Percentiles rank a stretch among this genome's conserved stretches.
Conservation (phyloP, 257 asterid species). For the Nicotiana tabacum region DNA sequence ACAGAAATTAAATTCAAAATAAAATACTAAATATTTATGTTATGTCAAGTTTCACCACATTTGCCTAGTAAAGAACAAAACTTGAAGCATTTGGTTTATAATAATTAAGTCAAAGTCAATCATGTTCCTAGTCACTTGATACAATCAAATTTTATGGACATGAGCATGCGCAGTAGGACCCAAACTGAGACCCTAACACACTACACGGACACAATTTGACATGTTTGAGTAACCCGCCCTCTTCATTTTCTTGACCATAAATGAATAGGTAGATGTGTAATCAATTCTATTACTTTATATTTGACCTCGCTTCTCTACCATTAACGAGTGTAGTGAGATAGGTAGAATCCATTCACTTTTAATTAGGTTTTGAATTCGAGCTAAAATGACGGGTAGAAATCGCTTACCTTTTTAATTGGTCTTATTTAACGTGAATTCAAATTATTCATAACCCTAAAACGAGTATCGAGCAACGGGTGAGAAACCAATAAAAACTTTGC, state of each 20-base stretch:
- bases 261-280: neutral
- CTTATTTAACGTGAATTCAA: no score
- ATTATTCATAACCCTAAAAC: no score
- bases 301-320: neutral
- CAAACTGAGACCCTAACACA: neutral
- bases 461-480: no score
- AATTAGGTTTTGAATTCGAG: no score
- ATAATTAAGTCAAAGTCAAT: conserved; percentile 5
- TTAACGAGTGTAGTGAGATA: no score
- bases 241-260: neutral
- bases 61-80: neutral
- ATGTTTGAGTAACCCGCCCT: neutral
- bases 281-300: neutral
- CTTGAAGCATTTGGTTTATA: neutral
- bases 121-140: neutral
- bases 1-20: neutral
- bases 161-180: conserved; percentile 10
- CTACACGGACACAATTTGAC: neutral
- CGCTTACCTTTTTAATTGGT: no score
- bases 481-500: no score
- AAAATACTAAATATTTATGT: neutral
- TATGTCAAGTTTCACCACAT: neutral
- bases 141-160: neutral
- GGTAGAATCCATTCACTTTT: no score
- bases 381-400: no score